These are phyloP conservation scores for Boletellus sp. DNA, from an alignment of 768 basidiomycete genomes.

Conservation along the genomic window DNA sequence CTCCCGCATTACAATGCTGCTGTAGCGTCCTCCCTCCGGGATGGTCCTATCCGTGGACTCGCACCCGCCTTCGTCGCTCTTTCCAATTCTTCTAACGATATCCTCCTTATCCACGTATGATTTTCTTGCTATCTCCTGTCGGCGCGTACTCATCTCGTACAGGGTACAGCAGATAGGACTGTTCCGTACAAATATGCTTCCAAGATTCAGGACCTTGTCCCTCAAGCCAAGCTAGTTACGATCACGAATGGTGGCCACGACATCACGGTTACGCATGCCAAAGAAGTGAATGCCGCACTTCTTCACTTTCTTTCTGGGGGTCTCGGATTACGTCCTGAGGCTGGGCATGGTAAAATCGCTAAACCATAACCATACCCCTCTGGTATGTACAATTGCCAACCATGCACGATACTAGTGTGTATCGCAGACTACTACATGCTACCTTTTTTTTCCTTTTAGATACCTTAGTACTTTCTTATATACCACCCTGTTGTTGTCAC, in stretches of 20 bases:
- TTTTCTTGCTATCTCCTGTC: not conserved
- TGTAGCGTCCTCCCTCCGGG: constrained; percentile 69
- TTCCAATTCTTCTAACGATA: constrained; percentile 44
- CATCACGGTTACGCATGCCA: constrained; percentile 30
- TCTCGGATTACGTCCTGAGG: not conserved
- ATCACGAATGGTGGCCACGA: constrained; percentile 30
- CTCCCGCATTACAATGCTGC: constrained; percentile 72
- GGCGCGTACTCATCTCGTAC: not conserved
- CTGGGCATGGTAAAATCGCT: not conserved
- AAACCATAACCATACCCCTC: not conserved
- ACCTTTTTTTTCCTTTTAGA: not conserved
- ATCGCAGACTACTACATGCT: constrained; percentile 6
- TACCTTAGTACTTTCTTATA: not conserved
- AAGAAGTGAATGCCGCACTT: constrained; percentile 29
- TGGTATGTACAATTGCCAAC: not conserved
- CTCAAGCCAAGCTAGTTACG: constrained; percentile 28
- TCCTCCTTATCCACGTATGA: constrained; percentile 64
- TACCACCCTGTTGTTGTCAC: constrained; percentile 6
- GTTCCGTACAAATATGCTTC: constrained; percentile 32
- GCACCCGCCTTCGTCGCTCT: constrained; percentile 48
- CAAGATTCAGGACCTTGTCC: constrained; percentile 30
- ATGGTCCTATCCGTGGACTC: constrained; percentile 69
- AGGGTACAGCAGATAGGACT: constrained; percentile 34
- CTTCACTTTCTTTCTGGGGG: constrained; percentile 24
- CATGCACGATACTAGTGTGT: not conserved